phyloP scores from a whole-genome alignment of 306 rosid genomes.

The Cercis canadensis region DNA sequence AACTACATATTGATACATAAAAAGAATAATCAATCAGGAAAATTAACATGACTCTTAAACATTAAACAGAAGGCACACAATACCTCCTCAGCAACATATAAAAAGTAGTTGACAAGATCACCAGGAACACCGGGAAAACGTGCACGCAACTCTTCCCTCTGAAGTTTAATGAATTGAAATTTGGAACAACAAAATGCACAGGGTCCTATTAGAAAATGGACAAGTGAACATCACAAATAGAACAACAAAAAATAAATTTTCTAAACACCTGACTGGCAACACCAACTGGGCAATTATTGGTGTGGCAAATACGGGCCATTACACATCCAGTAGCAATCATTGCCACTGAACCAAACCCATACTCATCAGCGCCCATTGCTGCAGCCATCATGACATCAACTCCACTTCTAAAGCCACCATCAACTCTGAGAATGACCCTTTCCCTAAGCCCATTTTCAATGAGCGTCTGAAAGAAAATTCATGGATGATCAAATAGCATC shows the following conservation, averaged over 20 bases:
- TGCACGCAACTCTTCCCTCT: conserved; percentile 99
- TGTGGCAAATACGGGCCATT: conserved; percentile 99
- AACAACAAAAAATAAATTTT: conserved; percentile 28
- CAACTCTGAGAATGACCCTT: conserved; percentile 97
- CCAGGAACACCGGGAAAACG: conserved; percentile 99
- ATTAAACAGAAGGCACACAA: conserved; percentile 31
- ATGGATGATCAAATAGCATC: conserved; percentile 31
- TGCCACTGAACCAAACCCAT: conserved; percentile 96
- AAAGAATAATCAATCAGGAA: conserved; percentile 15
- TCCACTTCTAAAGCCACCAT: conserved; percentile 99
- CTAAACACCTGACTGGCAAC: conserved; percentile 93
- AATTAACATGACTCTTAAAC: conserved; percentile 32
- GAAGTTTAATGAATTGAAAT: conserved; percentile 32
- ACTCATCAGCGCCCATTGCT: conserved; percentile 96
- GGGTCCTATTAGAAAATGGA: conserved; percentile 32
- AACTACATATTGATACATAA: too few relatives aligned
- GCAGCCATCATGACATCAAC: conserved; percentile 97
- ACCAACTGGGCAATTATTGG: conserved; percentile 98
- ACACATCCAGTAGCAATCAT: conserved; percentile 98
- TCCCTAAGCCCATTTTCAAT: conserved; percentile 91
- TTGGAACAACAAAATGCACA: conserved; percentile 12
- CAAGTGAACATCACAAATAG: conserved; percentile 25
- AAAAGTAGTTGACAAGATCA: conserved; percentile 94
- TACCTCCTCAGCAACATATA: conserved; percentile 99
- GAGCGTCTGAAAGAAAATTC: conserved; percentile 73